Evolutionary conservation across 1,284 basidiomycete species (phyloP), one percentile per base, ranked within the genome.

Genomic region (Pseudozyma thailandica): DNA sequence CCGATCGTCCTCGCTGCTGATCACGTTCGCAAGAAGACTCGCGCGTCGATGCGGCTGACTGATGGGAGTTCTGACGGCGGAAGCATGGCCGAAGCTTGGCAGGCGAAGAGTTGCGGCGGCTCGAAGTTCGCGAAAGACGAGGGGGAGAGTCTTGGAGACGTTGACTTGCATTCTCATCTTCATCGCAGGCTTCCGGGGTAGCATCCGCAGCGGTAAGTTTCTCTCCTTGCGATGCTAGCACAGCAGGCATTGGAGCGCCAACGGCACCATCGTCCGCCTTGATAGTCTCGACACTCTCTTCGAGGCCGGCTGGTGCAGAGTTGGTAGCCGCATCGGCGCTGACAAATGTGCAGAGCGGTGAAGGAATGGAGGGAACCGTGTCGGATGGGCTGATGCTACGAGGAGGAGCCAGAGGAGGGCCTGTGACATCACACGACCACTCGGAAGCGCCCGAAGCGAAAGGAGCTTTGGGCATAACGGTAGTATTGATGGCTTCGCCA

Each of bases 51-150:
- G 57, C 45, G 6, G 49, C 51, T 4, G 73, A 63, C 30, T 76
- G 70, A 8, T 60, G 53, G 5, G 78, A 72, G 7, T 57, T 50
- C 18, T 75, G 63, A 1, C 74, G 64, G 33, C 71, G 71, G 65
- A 79, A 79, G 46, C 78, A 79, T 6, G 78, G 78, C 10, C 78
- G 69, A n/a, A 79, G 66, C 43, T 54, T 74, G 51, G 44, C 72
- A n/a, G 72, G 79, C 21, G 68, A 80, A 25, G 63, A 78, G 44
- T 66, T 62, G 41, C 61, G 74, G 38, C 74, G 71, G 39, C 47
- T 51, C 23, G 72, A 61, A 9, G 48, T 25, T 8, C 70, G 58
- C 21, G 64, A 57, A 3, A 37, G 38, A 20, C 74, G 69, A 27
- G 60, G 63, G 16, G 66, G 58, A 30, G 61, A 62, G 13, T 38